Evolutionary conservation across 164 flowering plant genomes (phyloP).

Genomic region (Akebia trifoliata): DNA sequence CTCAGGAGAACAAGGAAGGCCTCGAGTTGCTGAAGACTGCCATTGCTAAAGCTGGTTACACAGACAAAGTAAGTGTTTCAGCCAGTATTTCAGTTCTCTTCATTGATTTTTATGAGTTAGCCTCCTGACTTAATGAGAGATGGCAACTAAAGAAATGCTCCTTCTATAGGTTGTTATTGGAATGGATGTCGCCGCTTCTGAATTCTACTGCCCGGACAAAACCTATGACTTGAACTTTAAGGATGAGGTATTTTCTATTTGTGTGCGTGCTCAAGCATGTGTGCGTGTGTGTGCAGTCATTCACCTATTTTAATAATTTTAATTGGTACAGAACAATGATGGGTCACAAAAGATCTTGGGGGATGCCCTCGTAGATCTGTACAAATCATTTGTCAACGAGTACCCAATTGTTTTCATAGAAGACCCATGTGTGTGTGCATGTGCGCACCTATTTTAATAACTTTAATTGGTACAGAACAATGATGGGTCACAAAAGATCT

Average conservation of each 20-base stretch:
- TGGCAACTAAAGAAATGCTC: not conserved
- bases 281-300: not conserved
- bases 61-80: constrained; percentile 46
- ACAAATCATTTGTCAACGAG: constrained; percentile 74
- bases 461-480: constrained; percentile 47
- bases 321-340: constrained; percentile 56
- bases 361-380: constrained; percentile 62
- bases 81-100: not conserved
- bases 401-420: constrained; percentile 90
- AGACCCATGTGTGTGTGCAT: constrained; percentile 43
- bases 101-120: not conserved
- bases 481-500: constrained; percentile 75
- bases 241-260: constrained; percentile 52
- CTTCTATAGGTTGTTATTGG: constrained; percentile 73
- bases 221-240: constrained; percentile 86
- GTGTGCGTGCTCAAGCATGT: not conserved
- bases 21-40: constrained; percentile 89
- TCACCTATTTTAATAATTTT: constrained; percentile 3
- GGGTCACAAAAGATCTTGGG: constrained; percentile 83
- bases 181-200: constrained; percentile 98
- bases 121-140: not conserved
- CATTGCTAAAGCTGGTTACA: constrained; percentile 89
- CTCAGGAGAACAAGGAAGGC: constrained; percentile 91
- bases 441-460: not conserved
- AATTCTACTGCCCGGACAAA: constrained; percentile 68